These are phyloP conservation scores for Bifiguratus adelaidae DNA, from an alignment of 192 early-diverging fungal species.

Conservation along the genomic window DNA sequence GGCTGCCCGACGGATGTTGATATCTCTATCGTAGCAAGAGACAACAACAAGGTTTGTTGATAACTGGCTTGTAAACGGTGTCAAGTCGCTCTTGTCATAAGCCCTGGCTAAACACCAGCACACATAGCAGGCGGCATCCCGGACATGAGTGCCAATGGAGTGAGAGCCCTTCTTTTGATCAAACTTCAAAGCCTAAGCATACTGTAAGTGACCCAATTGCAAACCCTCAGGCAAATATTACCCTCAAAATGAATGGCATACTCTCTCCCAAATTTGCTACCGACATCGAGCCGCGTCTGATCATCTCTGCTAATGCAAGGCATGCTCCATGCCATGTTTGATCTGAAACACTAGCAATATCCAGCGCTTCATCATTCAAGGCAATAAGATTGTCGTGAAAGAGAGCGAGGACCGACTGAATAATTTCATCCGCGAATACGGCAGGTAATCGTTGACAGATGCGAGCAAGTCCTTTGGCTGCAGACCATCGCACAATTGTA, in stretches of 20 bases:
- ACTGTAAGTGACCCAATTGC: no score
- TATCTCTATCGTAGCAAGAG: constrained; percentile 85
- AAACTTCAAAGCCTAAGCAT: constrained; percentile 64
- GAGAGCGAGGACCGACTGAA: constrained; percentile 62
- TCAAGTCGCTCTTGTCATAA: constrained; percentile 62
- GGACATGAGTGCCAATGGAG: constrained; percentile 87
- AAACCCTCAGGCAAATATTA: no score
- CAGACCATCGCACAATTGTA: constrained; percentile 96
- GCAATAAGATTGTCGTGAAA: constrained; percentile 72
- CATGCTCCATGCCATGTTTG: constrained; percentile 92
- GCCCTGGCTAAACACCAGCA: constrained; percentile 96
- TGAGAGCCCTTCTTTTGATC: constrained; percentile 83
- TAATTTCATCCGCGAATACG: constrained; percentile 75
- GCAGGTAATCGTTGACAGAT: constrained; percentile 71
- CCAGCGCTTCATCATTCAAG: constrained; percentile 20
- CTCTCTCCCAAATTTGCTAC: constrained; percentile 55
- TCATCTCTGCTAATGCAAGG: constrained; percentile 84
- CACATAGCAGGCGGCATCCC: constrained; percentile 95
- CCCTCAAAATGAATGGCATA: constrained; percentile 72
- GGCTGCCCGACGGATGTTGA: constrained; percentile 85
- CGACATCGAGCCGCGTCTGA: constrained; percentile 74
- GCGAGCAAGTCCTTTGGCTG: constrained; percentile 93
- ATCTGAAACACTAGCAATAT: constrained; percentile 78
- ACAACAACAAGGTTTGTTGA: constrained; percentile 70
- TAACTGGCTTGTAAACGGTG: constrained; percentile 47